phyloP scores from a whole-genome alignment of 192 early-diverging fungal genomes.

The Rhizophagus clarus region DNA sequence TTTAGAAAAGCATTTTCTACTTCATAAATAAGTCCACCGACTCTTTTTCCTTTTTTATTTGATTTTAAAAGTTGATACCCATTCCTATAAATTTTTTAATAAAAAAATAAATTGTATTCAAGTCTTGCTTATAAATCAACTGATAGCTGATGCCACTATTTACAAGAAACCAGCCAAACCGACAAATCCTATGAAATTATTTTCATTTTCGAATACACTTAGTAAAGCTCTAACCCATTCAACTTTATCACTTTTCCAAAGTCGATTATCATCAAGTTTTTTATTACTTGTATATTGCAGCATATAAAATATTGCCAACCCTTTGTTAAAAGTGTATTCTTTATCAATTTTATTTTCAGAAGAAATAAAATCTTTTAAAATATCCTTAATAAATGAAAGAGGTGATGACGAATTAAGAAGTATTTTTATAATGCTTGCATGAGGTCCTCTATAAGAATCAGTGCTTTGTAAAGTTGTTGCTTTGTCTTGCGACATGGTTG shows the following conservation, averaged over 20 bases:
- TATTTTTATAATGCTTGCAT: background rate
- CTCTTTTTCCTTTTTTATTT: background rate
- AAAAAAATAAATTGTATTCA: background rate
- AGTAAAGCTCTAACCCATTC: slow-evolving; percentile 20
- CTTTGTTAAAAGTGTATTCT: background rate
- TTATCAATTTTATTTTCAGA: slow-evolving; percentile 12
- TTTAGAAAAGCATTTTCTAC: slow-evolving; percentile 20
- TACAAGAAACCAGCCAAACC: slow-evolving; percentile 14
- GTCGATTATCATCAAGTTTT: background rate
- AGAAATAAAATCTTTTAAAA: slow-evolving; percentile 12
- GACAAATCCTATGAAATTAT: slow-evolving; percentile 20
- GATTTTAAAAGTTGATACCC: slow-evolving; percentile 22
- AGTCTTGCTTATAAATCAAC: too few relatives aligned
- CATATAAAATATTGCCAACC: slow-evolving; percentile 2
- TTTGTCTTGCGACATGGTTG: too few relatives aligned
- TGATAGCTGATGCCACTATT: too few relatives aligned
- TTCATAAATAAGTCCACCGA: slow-evolving; percentile 19
- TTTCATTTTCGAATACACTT: background rate
- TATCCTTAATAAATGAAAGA: background rate
- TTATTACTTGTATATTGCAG: background rate
- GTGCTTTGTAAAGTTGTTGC: too few relatives aligned
- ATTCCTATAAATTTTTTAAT: slow-evolving; percentile 1
- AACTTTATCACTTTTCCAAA: slow-evolving; percentile 15
- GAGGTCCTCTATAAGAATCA: background rate
- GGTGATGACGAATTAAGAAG: background rate